Base-by-base conservation (phyloP, 495 filamentous ascomycete species). In the Coniosporium apollinis region DNA sequence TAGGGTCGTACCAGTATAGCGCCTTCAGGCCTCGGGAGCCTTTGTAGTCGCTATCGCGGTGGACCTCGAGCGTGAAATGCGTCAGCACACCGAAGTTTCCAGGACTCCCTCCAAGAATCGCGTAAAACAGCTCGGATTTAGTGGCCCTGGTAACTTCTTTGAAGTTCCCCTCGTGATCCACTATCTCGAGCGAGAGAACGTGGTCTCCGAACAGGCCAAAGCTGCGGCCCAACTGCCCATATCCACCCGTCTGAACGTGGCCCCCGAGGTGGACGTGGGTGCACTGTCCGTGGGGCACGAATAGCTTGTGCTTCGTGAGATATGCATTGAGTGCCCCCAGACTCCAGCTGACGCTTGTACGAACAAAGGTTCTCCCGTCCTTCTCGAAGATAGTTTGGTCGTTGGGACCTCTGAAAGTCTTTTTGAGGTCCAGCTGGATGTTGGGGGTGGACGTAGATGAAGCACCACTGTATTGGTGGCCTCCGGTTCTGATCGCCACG, bases 191-290 rank as follows among this genome's bases (percentile, higher is more conserved):
- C 5, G 45, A 47, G 11, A 43, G 19, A 14, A 64, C 45, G 30
- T 64, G 54, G 38, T 64, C 60, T 36, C 60, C 60, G 0, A 64
- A 36, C 3, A 62, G 40, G 2, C 60, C 60, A 41, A 64, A 62
- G 29, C 49, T 56, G 25, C 60, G 57, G 13, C 33, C 51, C 13
- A 62, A 33, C 35, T 58, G 52, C 4, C 59, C 57, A 31, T 58
- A 63, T 19, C 59, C 36, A 19, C 59, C 59, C 3, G 57, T 58
- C 24, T 62, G 57, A 15, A 49, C 52, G 34, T 64, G 60, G 21
- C 59, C 59, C 8, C 60, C 60, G 9, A 64, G 41, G 38, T 52
- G 51, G 11, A 64, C 59, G 34, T 55, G 39, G 10, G 42, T 49
- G 33, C 60, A 64, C 34, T 64, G 57, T 33, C 60, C 59, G 19